Percentiles rank a stretch among this genome's conserved stretches.
Evolutionary conservation across 805 yeast species (phyloP).

Genomic region (Barnettozyma salicaria): DNA sequence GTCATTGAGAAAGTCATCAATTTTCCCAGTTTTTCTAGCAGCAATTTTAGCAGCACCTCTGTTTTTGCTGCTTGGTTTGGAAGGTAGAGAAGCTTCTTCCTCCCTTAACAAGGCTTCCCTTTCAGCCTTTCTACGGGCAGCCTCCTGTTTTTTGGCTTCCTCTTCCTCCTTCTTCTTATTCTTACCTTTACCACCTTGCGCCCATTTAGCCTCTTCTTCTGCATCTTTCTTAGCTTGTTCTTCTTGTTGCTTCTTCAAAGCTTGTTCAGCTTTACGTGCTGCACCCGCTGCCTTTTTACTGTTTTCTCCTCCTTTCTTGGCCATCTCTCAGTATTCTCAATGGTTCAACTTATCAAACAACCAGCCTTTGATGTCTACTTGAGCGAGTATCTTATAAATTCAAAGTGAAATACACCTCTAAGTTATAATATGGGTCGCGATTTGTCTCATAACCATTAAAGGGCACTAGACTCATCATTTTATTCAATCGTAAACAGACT

Average conservation of each 20-base stretch:
- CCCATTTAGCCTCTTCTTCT: slow-evolving; percentile 62
- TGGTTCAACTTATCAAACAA: not conserved
- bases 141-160: slow-evolving; percentile 67
- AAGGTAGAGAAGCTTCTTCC: slow-evolving; percentile 59
- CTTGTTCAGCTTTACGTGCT: slow-evolving; percentile 61
- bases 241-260: slow-evolving; percentile 49
- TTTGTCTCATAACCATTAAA: too few species aligned
- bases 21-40: slow-evolving; percentile 50
- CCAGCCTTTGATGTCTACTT: too few species aligned
- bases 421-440: too few species aligned
- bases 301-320: slow-evolving; percentile 43
- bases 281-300: slow-evolving; percentile 56
- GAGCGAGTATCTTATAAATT: too few species aligned
- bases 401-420: too few species aligned
- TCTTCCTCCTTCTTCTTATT: slow-evolving; percentile 66
- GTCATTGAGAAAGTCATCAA: slow-evolving; percentile 58
- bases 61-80: slow-evolving; percentile 50
- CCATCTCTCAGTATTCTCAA: slow-evolving; percentile 30
- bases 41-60: slow-evolving; percentile 69
- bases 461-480: too few species aligned
- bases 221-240: slow-evolving; percentile 42
- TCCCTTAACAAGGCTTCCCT: slow-evolving; percentile 60
- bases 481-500: too few species aligned
- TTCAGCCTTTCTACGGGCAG: slow-evolving; percentile 75
- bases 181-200: slow-evolving; percentile 62